A percentile compares a stretch with the other conserved stretches of the same genome.
These are phyloP conservation scores for Aspergillus sp. DNA, from an alignment of 2,329 filamentous ascomycete genomes.

Conservation along the genomic window DNA sequence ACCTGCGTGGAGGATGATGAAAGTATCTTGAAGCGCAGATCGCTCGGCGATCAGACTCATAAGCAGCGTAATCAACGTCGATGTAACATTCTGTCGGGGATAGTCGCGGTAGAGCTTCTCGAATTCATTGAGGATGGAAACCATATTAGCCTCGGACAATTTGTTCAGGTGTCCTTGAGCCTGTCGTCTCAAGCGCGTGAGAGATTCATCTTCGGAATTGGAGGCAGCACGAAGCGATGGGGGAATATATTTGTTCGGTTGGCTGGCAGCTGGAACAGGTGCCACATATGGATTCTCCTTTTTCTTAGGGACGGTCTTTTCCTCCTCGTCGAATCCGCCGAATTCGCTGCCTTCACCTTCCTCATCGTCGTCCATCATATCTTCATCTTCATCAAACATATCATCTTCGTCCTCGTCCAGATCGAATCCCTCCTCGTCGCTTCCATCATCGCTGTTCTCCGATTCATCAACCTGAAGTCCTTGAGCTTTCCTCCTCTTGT, in stretches of 20 bases:
- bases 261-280: slow-evolving; percentile 49
- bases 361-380: slow-evolving; percentile 19
- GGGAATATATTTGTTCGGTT: slow-evolving; percentile 73
- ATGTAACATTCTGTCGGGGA: slow-evolving; percentile 83
- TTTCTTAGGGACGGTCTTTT: slow-evolving; percentile 39
- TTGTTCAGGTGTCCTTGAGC: slow-evolving; percentile 87
- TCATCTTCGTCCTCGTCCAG: slow-evolving; percentile 26
- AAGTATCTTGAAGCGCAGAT: slow-evolving; percentile 76
- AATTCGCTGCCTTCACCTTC: slow-evolving; percentile 36
- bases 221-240: slow-evolving; percentile 69
- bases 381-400: slow-evolving; percentile 25
- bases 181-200: slow-evolving; percentile 68
- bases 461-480: slow-evolving; percentile 18
- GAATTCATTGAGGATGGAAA: slow-evolving; percentile 76
- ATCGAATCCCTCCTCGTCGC: slow-evolving; percentile 28
- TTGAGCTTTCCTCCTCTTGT: slow-evolving; percentile 52
- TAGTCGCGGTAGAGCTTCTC: slow-evolving; percentile 79
- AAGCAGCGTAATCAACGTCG: slow-evolving; percentile 70
- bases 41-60: slow-evolving; percentile 75
- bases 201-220: slow-evolving; percentile 61
- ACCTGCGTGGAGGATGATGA: slow-evolving; percentile 83
- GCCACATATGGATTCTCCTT: slow-evolving; percentile 87
- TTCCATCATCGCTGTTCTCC: slow-evolving; percentile 26
- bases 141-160: slow-evolving; percentile 82
- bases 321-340: slow-evolving; percentile 35